Conservation (phyloP, 1,284 basidiomycete species). For the Mycosarcoma mackinlayi region DNA sequence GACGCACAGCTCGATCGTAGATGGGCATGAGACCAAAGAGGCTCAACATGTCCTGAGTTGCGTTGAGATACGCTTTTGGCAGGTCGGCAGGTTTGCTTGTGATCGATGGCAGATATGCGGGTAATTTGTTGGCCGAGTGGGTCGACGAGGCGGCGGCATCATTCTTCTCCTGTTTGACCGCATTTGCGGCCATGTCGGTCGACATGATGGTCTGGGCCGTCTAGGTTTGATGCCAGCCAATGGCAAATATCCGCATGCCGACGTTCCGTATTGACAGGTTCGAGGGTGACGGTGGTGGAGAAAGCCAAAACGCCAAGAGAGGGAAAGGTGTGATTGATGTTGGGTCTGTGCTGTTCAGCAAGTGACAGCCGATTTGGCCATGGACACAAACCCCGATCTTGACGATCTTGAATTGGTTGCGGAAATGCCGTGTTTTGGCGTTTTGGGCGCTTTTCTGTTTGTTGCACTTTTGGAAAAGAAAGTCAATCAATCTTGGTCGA, state of each 20-base stretch:
- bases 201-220: constrained; percentile 8
- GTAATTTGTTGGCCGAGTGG: constrained; percentile 6
- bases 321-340: not conserved
- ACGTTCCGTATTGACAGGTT: too few relatives aligned
- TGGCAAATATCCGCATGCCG: too few relatives aligned
- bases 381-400: not conserved
- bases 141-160: constrained; percentile 18
- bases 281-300: not conserved
- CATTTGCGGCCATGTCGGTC: constrained; percentile 7
- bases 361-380: not conserved
- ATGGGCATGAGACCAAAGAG: constrained; percentile 57
- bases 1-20: constrained; percentile 56
- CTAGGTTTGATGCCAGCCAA: too few relatives aligned
- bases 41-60: constrained; percentile 56
- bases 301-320: too few relatives aligned
- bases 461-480: too few relatives aligned
- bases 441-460: constrained; percentile 1
- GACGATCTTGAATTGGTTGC: too few relatives aligned
- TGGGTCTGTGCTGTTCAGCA: constrained; percentile 10
- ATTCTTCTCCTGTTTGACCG: constrained; percentile 20
- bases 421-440: constrained; percentile 5
- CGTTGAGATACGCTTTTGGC: constrained; percentile 47
- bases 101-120: constrained; percentile 34
- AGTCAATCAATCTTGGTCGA: not conserved
- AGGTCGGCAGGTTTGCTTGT: constrained; percentile 33